Evolutionary conservation across 2,329 filamentous ascomycete species (phyloP).

Genomic region (Diaporthe australafricana): DNA sequence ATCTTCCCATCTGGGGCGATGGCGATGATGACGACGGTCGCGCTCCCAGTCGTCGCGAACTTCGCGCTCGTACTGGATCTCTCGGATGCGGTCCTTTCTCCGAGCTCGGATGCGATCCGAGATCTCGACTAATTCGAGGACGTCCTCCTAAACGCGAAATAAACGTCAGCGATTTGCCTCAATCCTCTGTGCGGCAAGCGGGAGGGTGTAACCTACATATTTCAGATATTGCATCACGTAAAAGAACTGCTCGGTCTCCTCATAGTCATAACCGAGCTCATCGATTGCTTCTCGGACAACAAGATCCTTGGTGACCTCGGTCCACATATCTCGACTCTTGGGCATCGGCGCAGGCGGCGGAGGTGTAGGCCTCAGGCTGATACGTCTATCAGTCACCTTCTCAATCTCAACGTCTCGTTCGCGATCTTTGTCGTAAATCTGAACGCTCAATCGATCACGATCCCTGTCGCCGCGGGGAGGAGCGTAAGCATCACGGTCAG

Average conservation of each 20-base stretch:
- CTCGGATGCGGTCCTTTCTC: slow-evolving; percentile 63
- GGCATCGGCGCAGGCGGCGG: slow-evolving; percentile 45
- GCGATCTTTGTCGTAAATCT: slow-evolving; percentile 56
- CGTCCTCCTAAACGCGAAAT: slow-evolving; percentile 75
- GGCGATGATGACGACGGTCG: slow-evolving; percentile 45
- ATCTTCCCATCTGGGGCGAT: slow-evolving; percentile 48
- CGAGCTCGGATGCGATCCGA: slow-evolving; percentile 83
- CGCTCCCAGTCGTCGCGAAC: slow-evolving; percentile 64
- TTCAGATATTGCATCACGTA: slow-evolving; percentile 92
- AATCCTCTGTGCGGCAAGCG: background rate
- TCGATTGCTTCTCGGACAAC: slow-evolving; percentile 90
- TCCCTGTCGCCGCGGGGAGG: slow-evolving; percentile 48
- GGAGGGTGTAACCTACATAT: slow-evolving; percentile 73
- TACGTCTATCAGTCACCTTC: slow-evolving; percentile 64
- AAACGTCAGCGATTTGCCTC: slow-evolving; percentile 46
- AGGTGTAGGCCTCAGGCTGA: slow-evolving; percentile 51
- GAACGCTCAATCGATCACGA: slow-evolving; percentile 56
- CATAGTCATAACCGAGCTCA: slow-evolving; percentile 84
- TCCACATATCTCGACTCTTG: slow-evolving; percentile 82
- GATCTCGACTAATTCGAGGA: slow-evolving; percentile 83
- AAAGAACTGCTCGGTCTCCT: slow-evolving; percentile 90
- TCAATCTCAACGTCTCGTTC: slow-evolving; percentile 65
- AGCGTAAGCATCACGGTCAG: slow-evolving; percentile 43
- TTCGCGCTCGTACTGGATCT: slow-evolving; percentile 70
- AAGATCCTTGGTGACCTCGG: slow-evolving; percentile 94